Evolutionary conservation across 2,329 filamentous ascomycete species (phyloP).

Genomic region (Tolypocladium guangdongense): DNA sequence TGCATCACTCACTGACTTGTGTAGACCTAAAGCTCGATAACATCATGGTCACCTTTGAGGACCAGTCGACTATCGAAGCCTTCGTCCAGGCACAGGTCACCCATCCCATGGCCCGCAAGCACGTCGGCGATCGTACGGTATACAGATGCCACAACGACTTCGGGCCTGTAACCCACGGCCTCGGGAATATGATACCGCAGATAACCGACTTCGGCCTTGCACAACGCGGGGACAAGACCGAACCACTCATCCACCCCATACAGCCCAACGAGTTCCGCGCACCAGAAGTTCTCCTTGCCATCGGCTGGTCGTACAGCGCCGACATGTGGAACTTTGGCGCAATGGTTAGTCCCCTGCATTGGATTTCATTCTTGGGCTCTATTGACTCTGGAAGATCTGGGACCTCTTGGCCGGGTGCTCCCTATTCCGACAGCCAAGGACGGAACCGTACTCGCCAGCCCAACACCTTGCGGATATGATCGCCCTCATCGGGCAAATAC

Average conservation of each 20-base stretch:
- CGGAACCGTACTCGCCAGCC: constrained; percentile 9
- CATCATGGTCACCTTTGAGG: constrained; percentile 12
- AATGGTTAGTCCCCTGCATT: constrained; percentile 7
- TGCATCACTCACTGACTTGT: not conserved
- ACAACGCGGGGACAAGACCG: not conserved
- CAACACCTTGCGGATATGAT: constrained; percentile 14
- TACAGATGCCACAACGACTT: constrained; percentile 10
- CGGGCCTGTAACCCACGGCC: not conserved
- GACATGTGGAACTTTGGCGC: constrained; percentile 11
- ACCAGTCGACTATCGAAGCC: constrained; percentile 8
- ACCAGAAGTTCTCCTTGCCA: constrained; percentile 12
- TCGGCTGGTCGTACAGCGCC: constrained; percentile 11
- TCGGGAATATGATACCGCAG: constrained; percentile 1
- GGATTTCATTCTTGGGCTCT: not conserved
- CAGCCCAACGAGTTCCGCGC: constrained; percentile 11
- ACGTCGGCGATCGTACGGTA: constrained; percentile 3
- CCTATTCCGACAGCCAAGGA: constrained; percentile 9
- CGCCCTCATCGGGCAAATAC: constrained; percentile 10
- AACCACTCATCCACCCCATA: constrained; percentile 7
- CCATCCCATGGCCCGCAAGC: constrained; percentile 6
- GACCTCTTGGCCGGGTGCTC: constrained; percentile 11
- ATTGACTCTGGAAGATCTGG: constrained; percentile 9
- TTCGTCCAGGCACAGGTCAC: constrained; percentile 8
- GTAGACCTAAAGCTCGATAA: constrained; percentile 13
- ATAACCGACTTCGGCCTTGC: constrained; percentile 2